Conservation (phyloP, 805 yeast species). For the Yueomyces sinensis region DNA sequence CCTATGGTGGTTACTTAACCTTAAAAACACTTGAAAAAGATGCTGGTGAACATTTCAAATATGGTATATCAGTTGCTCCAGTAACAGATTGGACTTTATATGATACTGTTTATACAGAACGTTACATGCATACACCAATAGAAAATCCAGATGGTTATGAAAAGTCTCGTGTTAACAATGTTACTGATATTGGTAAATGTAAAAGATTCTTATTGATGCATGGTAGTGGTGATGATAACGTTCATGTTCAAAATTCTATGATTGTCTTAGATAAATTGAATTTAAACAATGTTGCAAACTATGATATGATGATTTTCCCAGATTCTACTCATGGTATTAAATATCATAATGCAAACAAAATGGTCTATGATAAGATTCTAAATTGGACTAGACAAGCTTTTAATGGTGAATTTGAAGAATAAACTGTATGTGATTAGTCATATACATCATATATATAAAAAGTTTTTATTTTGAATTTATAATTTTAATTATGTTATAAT, state of each 20-base stretch:
- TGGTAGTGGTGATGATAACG: constrained; percentile 96
- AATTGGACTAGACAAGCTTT: constrained; percentile 56
- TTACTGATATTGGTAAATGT: constrained; percentile 39
- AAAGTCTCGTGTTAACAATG: constrained; percentile 41
- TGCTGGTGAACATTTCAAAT: constrained; percentile 58
- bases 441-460: neutral
- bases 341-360: constrained; percentile 58
- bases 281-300: constrained; percentile 65
- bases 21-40: constrained; percentile 81
- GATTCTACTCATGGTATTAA: constrained; percentile 67
- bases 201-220: constrained; percentile 79
- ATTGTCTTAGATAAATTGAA: constrained; percentile 67
- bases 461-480: neutral
- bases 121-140: constrained; percentile 82
- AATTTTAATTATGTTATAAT: too few relatives aligned
- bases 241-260: constrained; percentile 82
- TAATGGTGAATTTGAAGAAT: constrained; percentile 29
- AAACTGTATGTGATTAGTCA: neutral
- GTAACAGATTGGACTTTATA: constrained; percentile 90
- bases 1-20: constrained; percentile 91
- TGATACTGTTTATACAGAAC: constrained; percentile 88
- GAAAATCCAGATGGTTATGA: constrained; percentile 53
- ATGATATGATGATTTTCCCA: constrained; percentile 67
- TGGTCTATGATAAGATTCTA: constrained; percentile 55
- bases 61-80: constrained; percentile 94